These are phyloP conservation scores for Tubosaeta sp. DNA, from an alignment of 768 basidiomycete genomes.

Conservation along the genomic window DNA sequence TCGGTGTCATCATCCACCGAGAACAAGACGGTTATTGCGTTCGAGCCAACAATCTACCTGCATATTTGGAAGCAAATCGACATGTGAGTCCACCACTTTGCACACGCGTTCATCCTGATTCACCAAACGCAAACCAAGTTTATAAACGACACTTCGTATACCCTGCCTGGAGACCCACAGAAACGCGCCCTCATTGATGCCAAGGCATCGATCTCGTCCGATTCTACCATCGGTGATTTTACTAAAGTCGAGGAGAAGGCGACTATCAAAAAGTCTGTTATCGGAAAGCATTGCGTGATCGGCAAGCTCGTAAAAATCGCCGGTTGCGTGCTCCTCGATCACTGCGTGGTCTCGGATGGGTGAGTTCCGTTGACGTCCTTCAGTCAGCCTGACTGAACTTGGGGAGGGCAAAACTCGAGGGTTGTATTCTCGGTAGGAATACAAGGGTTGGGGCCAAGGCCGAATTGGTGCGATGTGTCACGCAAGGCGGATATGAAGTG, in stretches of 20 bases:
- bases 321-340: conserved; percentile 83
- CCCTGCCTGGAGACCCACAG: conserved; percentile 56
- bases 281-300: conserved; percentile 80
- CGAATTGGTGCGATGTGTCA: conserved; percentile 62
- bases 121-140: conserved; percentile 33
- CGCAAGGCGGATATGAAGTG: conserved; percentile 77
- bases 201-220: conserved; percentile 77
- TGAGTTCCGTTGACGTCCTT: conserved; percentile 23
- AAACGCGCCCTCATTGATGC: conserved; percentile 69
- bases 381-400: conserved; percentile 2
- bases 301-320: conserved; percentile 81
- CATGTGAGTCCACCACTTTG: conserved; percentile 44
- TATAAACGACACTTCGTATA: conserved; percentile 47
- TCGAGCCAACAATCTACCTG: conserved; percentile 71
- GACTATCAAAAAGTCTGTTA: conserved; percentile 72
- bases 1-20: conserved; percentile 61
- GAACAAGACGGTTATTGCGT: conserved; percentile 52
- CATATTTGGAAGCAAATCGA: conserved; percentile 78
- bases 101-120: conserved; percentile 3
- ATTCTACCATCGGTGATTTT: conserved; percentile 78
- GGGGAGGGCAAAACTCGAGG: conserved; percentile 68
- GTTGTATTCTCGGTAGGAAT: conserved; percentile 69
- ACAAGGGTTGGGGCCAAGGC: conserved; percentile 70
- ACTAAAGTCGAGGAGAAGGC: conserved; percentile 79
- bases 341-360: conserved; percentile 88